Base-by-base conservation (phyloP, 139 green algal species). In the Astrephomene gubernaculifera region DNA sequence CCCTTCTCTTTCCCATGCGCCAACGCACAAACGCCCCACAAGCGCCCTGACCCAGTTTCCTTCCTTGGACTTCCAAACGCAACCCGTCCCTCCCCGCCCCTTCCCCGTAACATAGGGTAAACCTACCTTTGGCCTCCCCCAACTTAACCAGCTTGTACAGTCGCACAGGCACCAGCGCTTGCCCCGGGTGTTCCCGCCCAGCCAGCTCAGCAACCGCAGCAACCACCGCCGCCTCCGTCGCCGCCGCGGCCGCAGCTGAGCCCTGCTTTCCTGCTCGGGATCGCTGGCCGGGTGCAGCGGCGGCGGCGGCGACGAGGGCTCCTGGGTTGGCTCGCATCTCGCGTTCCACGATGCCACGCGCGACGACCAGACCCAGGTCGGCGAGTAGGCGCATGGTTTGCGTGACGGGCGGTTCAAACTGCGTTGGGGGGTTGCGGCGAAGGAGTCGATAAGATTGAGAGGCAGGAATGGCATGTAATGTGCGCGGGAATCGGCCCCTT, bases 351-450 rank as follows among this genome's bases (percentile, higher is more conserved):
- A 87, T 71, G 63, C 44, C 73, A 35, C 52, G 38, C 10, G 71
- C 83, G 24, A 79, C 33, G 2, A 27, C 61, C 22, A 70, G 2
- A 0, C 44, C 72, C 33, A 87, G 41, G 44, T 87, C 83, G 24
- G 69, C 76, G 35, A 87, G 74, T 2, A 82, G 2, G 14, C 83
- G 71, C 60, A 87, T 54, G 36, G 68, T 75, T 9, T 12, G 43
- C 19, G 57, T 82, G 82, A 31, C 31, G 33, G 36, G 4, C 43
- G 82, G 69, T 5, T 53, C 52, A 39, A 38, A 64, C 70, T 81
- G 70, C 17, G 57, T 67, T 31, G 57, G 57, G 57, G 19, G 57
- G 57, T 60, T 35, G 41, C 22, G 14, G 21, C 49, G 49, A 57
- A 57, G 49, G 14, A 57, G 49, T 57, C 49, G 14, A 57, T n/a